phyloP scores from a whole-genome alignment of 2,329 filamentous ascomycete species.

The Botryotinia globosa region DNA sequence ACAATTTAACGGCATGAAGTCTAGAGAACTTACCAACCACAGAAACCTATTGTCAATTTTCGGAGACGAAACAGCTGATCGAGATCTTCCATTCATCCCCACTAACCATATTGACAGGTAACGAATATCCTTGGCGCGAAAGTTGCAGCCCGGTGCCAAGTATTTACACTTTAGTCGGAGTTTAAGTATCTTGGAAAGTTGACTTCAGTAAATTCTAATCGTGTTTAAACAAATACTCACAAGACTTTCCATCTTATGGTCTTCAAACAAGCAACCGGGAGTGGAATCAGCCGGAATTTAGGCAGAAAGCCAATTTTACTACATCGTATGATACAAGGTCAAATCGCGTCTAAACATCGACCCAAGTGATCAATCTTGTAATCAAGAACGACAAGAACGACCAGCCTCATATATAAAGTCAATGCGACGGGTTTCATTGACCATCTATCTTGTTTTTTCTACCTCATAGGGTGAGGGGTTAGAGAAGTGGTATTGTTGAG shows the following conservation, averaged over 20 bases:
- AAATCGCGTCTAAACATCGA: background rate
- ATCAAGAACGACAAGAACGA: too few relatives aligned
- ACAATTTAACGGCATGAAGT: background rate
- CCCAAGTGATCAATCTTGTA: background rate
- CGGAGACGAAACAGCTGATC: background rate
- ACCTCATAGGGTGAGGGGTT: background rate
- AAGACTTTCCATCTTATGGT: background rate
- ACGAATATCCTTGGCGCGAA: background rate
- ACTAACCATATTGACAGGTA: background rate
- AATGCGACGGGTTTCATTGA: background rate
- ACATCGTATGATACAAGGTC: background rate
- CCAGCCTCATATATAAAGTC: background rate
- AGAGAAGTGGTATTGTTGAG: background rate
- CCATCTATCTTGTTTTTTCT: background rate
- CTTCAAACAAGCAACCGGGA: background rate
- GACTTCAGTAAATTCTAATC: background rate
- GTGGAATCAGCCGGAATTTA: background rate
- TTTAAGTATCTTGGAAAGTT: background rate
- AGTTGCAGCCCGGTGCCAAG: background rate
- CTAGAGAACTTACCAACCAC: background rate
- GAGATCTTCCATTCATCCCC: background rate
- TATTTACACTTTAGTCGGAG: background rate
- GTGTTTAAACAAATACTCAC: background rate
- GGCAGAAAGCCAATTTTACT: background rate
- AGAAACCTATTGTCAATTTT: background rate